Evolutionary conservation across 805 yeast genomes (phyloP).

Genomic region (Lipomyces mesembrius): DNA sequence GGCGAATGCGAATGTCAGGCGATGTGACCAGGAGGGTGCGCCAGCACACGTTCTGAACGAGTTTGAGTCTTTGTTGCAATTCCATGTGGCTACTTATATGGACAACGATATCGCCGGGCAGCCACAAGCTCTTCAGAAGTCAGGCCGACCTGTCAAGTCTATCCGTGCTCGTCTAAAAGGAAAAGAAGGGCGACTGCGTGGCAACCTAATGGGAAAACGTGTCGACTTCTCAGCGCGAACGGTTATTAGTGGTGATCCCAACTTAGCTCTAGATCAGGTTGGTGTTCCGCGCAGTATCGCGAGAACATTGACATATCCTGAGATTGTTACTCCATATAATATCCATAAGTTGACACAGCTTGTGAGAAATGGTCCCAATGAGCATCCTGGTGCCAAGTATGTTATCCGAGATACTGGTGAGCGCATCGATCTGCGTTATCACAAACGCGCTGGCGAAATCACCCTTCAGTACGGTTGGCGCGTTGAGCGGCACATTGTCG

Average conservation of each 20-base stretch:
- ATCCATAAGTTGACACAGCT: constrained; percentile 89
- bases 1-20: constrained; percentile 96
- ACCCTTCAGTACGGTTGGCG: constrained; percentile 99
- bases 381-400: constrained; percentile 99
- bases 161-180: constrained; percentile 99
- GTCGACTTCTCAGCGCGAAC: constrained; percentile 99
- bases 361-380: constrained; percentile 98
- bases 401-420: constrained; percentile 98
- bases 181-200: constrained; percentile 98
- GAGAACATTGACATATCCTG: constrained; percentile 93
- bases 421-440: constrained; percentile 94
- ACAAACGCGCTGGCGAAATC: constrained; percentile 97
- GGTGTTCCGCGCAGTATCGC: constrained; percentile 99
- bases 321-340: constrained; percentile 95
- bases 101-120: constrained; percentile 99
- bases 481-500: constrained; percentile 97
- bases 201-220: constrained; percentile 98
- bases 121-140: constrained; percentile 97
- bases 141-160: constrained; percentile 98
- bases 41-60: constrained; percentile 98
- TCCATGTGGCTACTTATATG: constrained; percentile 99
- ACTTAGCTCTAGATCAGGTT: constrained; percentile 94
- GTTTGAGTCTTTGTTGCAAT: constrained; percentile 91
- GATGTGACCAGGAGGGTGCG: constrained; percentile 97
- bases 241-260: constrained; percentile 99